Conservation (phyloP, 495 filamentous ascomycete genomes). For the Haplographium delicatum region DNA sequence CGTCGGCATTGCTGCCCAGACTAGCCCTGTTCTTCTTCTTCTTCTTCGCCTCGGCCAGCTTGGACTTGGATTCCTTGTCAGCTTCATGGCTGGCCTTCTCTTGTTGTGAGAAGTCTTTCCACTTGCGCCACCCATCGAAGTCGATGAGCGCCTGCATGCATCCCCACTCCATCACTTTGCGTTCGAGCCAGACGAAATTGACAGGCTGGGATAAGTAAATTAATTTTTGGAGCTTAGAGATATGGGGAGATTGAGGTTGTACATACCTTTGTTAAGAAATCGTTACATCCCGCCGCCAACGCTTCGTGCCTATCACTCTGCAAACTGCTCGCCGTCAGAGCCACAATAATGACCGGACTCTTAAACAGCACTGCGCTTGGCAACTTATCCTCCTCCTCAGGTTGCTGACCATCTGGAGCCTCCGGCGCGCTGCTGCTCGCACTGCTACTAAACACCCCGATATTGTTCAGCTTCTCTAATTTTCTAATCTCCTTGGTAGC, state of each 20-base stretch:
- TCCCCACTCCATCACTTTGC: constrained; percentile 98
- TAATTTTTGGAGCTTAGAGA: neutral
- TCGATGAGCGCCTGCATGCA: constrained; percentile 99
- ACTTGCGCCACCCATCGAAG: constrained; percentile 96
- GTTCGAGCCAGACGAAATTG: constrained; percentile 94
- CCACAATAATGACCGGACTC: constrained; percentile 95
- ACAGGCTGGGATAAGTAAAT: constrained; percentile 61
- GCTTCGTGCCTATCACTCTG: constrained; percentile 95
- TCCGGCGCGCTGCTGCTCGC: constrained; percentile 36
- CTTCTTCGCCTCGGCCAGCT: constrained; percentile 4
- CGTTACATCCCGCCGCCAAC: constrained; percentile 92
- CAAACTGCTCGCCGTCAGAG: constrained; percentile 85
- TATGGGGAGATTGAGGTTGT: neutral
- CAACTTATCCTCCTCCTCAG: constrained; percentile 59
- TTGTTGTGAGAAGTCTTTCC: constrained; percentile 68
- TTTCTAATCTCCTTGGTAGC: constrained; percentile 96
- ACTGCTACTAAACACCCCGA: constrained; percentile 70
- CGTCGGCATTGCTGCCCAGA: constrained; percentile 8
- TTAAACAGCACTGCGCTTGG: constrained; percentile 74
- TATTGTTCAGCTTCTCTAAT: constrained; percentile 81
- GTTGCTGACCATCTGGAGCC: constrained; percentile 30
- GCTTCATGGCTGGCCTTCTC: neutral
- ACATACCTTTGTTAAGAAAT: constrained; percentile 94
- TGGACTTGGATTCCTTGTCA: constrained; percentile 5
- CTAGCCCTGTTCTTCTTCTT: constrained; percentile 17